phyloP scores from a whole-genome alignment of 75 land plant genomes.

The Ceratopteris richardii region DNA sequence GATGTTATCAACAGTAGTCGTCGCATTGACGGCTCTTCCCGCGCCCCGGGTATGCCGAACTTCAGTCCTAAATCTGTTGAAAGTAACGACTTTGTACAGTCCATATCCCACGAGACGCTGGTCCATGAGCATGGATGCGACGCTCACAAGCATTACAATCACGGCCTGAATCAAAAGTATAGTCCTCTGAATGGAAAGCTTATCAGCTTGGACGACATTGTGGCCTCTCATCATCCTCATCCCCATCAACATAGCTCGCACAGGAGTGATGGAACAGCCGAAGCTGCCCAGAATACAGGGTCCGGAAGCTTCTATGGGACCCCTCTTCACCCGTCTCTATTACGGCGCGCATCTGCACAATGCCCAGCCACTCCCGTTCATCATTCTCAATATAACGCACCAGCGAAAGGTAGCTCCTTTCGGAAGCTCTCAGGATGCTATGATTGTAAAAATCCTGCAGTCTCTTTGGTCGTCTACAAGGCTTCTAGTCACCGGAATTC shows the following conservation, averaged over 20 bases:
- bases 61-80: constrained; percentile 86
- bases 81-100: constrained; percentile 66
- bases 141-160: constrained; percentile 9
- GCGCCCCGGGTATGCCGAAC: neutral
- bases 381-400: neutral
- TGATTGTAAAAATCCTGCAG: constrained; percentile 7
- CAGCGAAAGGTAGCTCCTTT: neutral
- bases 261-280: neutral
- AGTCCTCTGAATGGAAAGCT: constrained; percentile 48
- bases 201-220: constrained; percentile 47
- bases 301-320: constrained; percentile 3
- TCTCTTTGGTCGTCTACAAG: constrained; percentile 7
- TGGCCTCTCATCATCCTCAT: constrained; percentile 14
- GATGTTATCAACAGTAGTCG: constrained; percentile 83
- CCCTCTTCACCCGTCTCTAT: neutral
- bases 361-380: constrained; percentile 2
- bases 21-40: constrained; percentile 25
- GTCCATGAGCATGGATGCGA: constrained; percentile 29
- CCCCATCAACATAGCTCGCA: neutral
- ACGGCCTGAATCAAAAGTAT: no score
- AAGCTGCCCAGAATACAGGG: no score
- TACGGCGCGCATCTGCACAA: neutral
- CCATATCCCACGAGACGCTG: constrained; percentile 53
- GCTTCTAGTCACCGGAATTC: neutral
- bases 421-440: constrained; percentile 3